Evolutionary conservation across 2,329 filamentous ascomycete genomes (phyloP).

Genomic region (Daldinia sp.): DNA sequence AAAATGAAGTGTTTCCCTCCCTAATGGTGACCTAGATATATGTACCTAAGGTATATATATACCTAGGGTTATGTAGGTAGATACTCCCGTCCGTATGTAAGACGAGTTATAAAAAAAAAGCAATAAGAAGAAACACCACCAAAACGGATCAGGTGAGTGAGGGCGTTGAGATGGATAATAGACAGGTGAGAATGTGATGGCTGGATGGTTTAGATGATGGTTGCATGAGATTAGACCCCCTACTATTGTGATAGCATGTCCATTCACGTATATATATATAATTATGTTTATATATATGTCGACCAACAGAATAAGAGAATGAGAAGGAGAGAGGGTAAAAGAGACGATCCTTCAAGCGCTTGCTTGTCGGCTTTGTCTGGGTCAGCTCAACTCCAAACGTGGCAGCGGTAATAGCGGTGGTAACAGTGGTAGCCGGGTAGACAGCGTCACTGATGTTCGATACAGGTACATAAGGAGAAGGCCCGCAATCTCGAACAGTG

Average conservation of each 20-base stretch:
- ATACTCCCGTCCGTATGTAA: neutral
- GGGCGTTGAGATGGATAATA: conserved; percentile 5
- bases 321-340: neutral
- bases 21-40: neutral
- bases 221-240: conserved; percentile 9
- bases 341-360: conserved; percentile 22
- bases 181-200: neutral
- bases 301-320: conserved; percentile 5
- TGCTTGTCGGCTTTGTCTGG: conserved; percentile 20
- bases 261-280: conserved; percentile 11
- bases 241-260: conserved; percentile 8
- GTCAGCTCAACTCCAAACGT: conserved; percentile 32
- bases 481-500: conserved; percentile 25
- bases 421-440: no score
- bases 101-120: neutral
- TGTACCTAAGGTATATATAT: no score
- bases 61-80: no score
- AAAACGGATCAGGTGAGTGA: neutral
- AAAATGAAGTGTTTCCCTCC: neutral
- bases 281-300: neutral
- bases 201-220: neutral
- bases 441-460: neutral
- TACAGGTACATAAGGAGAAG: conserved; percentile 14
- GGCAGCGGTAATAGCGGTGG: conserved; percentile 20
- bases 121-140: no score